Evolutionary conservation across 1,284 basidiomycete genomes (phyloP).

Genomic region (Ustilago vetiveriae): DNA sequence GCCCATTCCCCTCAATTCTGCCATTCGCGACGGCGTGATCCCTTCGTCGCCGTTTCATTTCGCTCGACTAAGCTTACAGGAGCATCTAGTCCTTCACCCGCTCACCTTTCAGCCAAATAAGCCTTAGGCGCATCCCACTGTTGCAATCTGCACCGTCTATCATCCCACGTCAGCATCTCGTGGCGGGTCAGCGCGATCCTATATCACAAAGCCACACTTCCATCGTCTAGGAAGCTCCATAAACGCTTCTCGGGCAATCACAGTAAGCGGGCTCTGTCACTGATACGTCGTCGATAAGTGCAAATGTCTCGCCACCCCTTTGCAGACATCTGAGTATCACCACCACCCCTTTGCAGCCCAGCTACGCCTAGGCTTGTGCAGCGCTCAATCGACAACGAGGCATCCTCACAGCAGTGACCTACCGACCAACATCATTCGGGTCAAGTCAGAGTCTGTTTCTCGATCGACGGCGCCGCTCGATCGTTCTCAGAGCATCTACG

Average conservation of each 20-base stretch:
- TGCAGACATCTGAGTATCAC: constrained; percentile 4
- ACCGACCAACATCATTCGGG: background rate
- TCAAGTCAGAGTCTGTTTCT: background rate
- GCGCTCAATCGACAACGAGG: background rate
- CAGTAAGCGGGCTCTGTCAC: background rate
- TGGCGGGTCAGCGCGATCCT: too few relatives aligned
- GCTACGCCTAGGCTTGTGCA: constrained; percentile 5
- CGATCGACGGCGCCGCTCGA: background rate
- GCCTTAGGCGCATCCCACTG: too few relatives aligned
- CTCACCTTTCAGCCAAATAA: too few relatives aligned
- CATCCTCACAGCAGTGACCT: background rate
- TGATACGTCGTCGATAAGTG: background rate
- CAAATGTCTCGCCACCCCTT: constrained; percentile 13
- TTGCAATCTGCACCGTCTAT: background rate
- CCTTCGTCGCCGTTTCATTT: background rate
- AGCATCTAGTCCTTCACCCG: too few relatives aligned
- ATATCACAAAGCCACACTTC: too few relatives aligned
- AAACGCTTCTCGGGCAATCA: too few relatives aligned
- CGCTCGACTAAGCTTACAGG: too few relatives aligned
- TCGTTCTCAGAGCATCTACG: background rate
- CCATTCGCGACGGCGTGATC: constrained; percentile 1
- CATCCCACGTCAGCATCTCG: background rate
- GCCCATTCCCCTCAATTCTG: constrained; percentile 6
- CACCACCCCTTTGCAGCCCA: background rate
- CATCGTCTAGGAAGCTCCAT: too few relatives aligned